Conservation (phyloP, 2,329 filamentous ascomycete genomes). For the Diaporthe sp. region DNA sequence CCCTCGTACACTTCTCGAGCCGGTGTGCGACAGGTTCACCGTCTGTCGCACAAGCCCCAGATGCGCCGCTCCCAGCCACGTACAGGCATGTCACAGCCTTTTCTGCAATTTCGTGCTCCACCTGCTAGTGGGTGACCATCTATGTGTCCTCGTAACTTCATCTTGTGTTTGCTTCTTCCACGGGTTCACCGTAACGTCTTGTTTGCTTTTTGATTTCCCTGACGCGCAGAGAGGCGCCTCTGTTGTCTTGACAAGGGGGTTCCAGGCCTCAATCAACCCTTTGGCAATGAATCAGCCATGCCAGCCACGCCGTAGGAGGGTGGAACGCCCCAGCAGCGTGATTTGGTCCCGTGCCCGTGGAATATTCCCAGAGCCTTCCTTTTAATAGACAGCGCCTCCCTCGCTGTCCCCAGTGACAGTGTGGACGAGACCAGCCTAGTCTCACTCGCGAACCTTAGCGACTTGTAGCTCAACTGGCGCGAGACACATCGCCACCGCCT, state of each 20-base stretch:
- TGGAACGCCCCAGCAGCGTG: constrained; percentile 3
- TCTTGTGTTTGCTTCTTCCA: background rate
- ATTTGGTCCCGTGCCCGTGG: constrained; percentile 14
- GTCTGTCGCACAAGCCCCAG: background rate
- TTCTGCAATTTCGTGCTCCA: constrained; percentile 17
- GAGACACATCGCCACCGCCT: background rate
- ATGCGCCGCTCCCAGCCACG: constrained; percentile 6
- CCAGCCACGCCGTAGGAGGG: background rate
- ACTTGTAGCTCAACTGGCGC: background rate
- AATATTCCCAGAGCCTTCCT: background rate
- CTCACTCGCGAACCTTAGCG: background rate
- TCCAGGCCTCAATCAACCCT: background rate
- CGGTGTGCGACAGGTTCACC: constrained; percentile 19
- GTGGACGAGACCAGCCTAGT: background rate
- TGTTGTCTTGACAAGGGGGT: background rate
- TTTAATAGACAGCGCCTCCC: background rate
- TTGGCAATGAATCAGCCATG: background rate
- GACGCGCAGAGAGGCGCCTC: background rate
- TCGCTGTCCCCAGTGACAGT: background rate
- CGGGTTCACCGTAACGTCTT: constrained; percentile 13
- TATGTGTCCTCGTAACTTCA: constrained; percentile 19
- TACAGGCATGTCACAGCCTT: constrained; percentile 28
- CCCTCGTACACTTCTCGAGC: background rate
- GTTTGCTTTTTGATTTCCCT: constrained; percentile 13
- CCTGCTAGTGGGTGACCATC: constrained; percentile 18